Evolutionary conservation across 441 rosid genomes (phyloP), one percentile per base, ranked within the genome.

Genomic region (Croton setiger): DNA sequence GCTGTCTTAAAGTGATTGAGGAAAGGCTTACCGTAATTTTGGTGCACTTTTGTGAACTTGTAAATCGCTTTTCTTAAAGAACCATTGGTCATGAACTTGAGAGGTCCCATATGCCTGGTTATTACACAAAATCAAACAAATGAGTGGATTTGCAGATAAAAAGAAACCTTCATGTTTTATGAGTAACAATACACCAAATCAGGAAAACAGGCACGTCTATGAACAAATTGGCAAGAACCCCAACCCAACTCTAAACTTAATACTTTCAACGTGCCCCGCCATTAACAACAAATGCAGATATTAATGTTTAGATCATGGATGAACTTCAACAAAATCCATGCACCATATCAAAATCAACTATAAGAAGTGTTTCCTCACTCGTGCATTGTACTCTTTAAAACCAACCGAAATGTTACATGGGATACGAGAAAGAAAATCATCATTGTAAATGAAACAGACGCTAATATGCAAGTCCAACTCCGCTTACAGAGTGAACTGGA

Each of bases 61-160:
- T 85, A 77, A 61, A 94, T 83, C 53, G 91, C 92, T 68, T 89
- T 94, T 44, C 83, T 36, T 4, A 91, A 82, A 43, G 86, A 83
- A 68, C 96, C 97, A 21, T 81, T 75, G 63, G 74, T 86, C 90
- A 82, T 80, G 67, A 86, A 82, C 74, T 83, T 82, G 82, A 91
- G 74, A n/a, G 96, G 67, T 65, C 98, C 93, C 96, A 89, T 89
- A 64, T 90, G 93, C 62, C 97, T 94, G 80, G 57, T 66, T 27
- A 27, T 27, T 27, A 67, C 66, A 76, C 64, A 31, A 64, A 77
- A 73, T 31, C 63, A 60, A 35, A 2, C 35, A 12, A 58, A 68
- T 45, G 17, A 33, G 18, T 43, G 53, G 41, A 52, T 55, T 33
- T 14, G 44, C 31, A 17, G 4, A 27, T 27, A 27, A 27, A 27